phyloP scores from a whole-genome alignment of 768 basidiomycete species.

The Pilatotrama ljubarskyi region DNA sequence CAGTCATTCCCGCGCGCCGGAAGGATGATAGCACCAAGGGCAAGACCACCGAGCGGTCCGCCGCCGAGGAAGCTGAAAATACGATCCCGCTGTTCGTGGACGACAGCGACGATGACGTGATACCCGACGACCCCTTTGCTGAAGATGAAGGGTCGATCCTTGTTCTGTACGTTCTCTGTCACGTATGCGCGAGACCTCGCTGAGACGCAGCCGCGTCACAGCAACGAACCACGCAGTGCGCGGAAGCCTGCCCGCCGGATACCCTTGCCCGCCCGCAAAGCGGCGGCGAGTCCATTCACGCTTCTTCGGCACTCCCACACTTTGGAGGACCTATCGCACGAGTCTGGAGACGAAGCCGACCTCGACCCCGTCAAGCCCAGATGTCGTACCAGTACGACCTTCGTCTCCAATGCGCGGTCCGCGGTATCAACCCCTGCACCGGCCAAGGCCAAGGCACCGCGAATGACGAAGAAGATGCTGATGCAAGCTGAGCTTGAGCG shows the following conservation, averaged over 20 bases:
- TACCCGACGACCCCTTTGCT: slow-evolving; percentile 6
- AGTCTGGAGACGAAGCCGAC: background rate
- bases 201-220: slow-evolving; percentile 3
- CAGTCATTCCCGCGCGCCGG: background rate
- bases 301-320: slow-evolving; percentile 8
- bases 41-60: background rate
- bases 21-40: background rate
- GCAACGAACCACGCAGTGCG: slow-evolving; percentile 51
- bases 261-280: background rate
- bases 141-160: slow-evolving; percentile 37
- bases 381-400: background rate
- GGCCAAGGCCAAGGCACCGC: slow-evolving; percentile 21
- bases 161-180: slow-evolving; percentile 10
- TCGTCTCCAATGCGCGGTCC: background rate
- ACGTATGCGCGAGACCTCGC: background rate
- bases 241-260: slow-evolving; percentile 43
- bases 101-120: slow-evolving; percentile 11
- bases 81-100: slow-evolving; percentile 9
- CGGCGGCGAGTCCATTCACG: slow-evolving; percentile 1
- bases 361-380: background rate
- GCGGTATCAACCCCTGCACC: background rate
- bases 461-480: slow-evolving; percentile 42
- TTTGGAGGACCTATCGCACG: background rate
- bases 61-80: background rate
- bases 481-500: slow-evolving; percentile 44